A percentile compares a stretch with the other conserved stretches of the same genome.
These are phyloP conservation scores for Buxus sempervirens DNA, from an alignment of 164 flowering plant genomes.

Conservation along the genomic window DNA sequence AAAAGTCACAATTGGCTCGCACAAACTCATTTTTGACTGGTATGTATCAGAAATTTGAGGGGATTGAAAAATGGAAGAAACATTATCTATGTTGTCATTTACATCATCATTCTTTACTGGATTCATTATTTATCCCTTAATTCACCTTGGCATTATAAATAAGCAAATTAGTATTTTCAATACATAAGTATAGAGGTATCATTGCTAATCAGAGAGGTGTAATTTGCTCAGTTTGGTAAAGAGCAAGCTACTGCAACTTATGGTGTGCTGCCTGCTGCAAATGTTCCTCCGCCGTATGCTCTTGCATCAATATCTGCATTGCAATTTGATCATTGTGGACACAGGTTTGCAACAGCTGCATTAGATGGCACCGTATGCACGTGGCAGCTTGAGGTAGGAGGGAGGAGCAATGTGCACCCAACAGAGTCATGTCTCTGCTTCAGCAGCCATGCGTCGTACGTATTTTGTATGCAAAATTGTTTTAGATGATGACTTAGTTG, in stretches of 20 bases:
- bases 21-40: no score
- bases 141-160: neutral
- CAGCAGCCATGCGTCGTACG: conserved; percentile 75
- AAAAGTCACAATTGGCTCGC: neutral
- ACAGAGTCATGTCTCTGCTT: conserved; percentile 90
- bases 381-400: conserved; percentile 99
- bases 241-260: conserved; percentile 94
- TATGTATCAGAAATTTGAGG: neutral
- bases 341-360: conserved; percentile 87
- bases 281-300: conserved; percentile 94
- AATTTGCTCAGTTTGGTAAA: conserved; percentile 75
- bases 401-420: conserved; percentile 78
- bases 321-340: conserved; percentile 86
- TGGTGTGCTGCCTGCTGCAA: conserved; percentile 95
- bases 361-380: conserved; percentile 95
- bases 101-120: neutral
- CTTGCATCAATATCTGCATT: conserved; percentile 87
- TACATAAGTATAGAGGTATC: neutral
- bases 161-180: neutral
- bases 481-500: neutral
- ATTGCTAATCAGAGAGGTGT: neutral
- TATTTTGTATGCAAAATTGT: conserved; percentile 15
- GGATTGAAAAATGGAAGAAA: no score
- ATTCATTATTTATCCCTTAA: neutral
- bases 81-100: neutral